Evolutionary conservation across 2,329 filamentous ascomycete species (phyloP), one percentile per base, ranked within the genome.

Genomic region (Scopulariopsis brevicaulis): DNA sequence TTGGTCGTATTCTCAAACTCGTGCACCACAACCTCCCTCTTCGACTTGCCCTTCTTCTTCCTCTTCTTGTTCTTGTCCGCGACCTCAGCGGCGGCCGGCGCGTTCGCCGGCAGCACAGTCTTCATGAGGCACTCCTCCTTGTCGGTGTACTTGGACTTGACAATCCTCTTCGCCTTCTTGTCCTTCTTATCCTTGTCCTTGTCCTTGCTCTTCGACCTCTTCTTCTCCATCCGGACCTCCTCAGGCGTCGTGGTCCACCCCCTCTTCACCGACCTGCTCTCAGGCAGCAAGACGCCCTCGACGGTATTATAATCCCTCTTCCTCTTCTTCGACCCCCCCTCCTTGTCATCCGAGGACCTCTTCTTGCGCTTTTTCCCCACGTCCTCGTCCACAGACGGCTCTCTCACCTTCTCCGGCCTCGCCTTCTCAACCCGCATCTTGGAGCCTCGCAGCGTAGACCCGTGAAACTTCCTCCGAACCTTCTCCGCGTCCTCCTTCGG

Each of bases 371-470:
- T 74, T 62, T 69, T 76, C 24, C 60, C 68, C n/a, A 60, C 53
- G 1, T 58, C 54, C 64, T 65, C 54, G 62, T 67, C 52, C 65
- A 65, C 59, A 67, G 10, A 15, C 15, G 71, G 70, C 58, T 74
- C 66, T 1, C 65, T 59, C n/a, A 69, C 67, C 54, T 73, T 63
- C 62, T 75, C 74, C 0, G 87, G 84, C 54, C 84, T 83, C 7
- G 94, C 94, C 62, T 86, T 84, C 65, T 96, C 90, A 60, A 99
- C 82, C 60, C 84, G 84, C 65, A 97, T 83, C 72, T 96, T 97
- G 60, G 79, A 78, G 10, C 94, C 94, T 68, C 87, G 94, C 59
- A 99, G 74, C 25, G 89, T 87, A 1, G 87, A 82, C 35, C 93
- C 93, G 76, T 96, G 89, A 55, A 97, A 79, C 74, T 94, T 97